phyloP scores from a whole-genome alignment of 1,284 basidiomycete species.

The Pyrrhoderma lamaoense region DNA sequence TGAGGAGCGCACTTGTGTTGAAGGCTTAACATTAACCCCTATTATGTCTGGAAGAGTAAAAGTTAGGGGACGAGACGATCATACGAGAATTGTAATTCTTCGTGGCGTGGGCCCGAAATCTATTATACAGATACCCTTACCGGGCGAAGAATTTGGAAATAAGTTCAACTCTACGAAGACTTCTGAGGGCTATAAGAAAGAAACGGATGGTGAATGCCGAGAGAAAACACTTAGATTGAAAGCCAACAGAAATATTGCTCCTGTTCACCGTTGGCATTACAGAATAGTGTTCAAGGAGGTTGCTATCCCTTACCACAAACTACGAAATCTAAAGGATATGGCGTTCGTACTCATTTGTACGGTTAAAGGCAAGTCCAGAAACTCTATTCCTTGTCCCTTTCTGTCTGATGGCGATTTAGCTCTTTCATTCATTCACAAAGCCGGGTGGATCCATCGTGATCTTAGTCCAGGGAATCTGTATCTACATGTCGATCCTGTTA shows the following conservation, averaged over 20 bases:
- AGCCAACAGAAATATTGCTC: neutral
- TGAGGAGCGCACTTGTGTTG: no score
- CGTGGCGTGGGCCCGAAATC: neutral
- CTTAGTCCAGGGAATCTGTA: neutral
- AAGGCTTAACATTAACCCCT: no score
- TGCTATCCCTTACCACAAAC: neutral
- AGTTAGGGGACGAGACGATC: neutral
- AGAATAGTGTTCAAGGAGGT: neutral
- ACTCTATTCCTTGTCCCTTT: no score
- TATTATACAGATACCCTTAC: no score
- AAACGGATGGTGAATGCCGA: no score
- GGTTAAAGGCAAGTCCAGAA: neutral
- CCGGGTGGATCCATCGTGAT: slow-evolving; percentile 4
- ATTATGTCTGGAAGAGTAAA: no score
- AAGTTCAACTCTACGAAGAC: no score
- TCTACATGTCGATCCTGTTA: neutral
- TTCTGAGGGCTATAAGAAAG: no score
- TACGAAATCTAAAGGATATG: neutral
- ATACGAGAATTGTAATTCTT: neutral
- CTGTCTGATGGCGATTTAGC: slow-evolving; percentile 1
- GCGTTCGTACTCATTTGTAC: neutral
- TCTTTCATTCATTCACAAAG: neutral
- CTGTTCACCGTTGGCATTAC: neutral
- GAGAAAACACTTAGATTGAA: no score
- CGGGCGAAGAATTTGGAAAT: no score